A percentile compares a stretch with the other conserved stretches of the same genome.
phyloP scores from a whole-genome alignment of 345 rosid genomes.

The Cardamine resedifolia region DNA sequence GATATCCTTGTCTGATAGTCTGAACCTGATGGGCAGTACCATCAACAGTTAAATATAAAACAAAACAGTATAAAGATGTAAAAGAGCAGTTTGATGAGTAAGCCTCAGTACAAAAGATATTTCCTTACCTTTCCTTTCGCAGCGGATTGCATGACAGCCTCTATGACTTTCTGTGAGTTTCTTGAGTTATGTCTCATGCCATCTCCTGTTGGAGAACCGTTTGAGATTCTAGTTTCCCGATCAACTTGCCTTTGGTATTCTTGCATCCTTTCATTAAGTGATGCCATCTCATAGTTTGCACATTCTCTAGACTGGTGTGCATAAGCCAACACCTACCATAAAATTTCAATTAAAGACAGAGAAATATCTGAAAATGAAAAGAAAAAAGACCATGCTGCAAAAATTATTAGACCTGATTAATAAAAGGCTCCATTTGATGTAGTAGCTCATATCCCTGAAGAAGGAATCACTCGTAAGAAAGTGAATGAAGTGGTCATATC shows the following conservation, averaged over 20 bases:
- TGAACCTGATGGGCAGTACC: slow-evolving; percentile 51
- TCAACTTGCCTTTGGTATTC: slow-evolving; percentile 67
- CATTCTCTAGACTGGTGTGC: slow-evolving; percentile 87
- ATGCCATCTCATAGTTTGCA: slow-evolving; percentile 71
- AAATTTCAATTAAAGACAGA: slow-evolving; percentile 3
- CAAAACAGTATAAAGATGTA: background rate
- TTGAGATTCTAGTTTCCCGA: slow-evolving; percentile 46
- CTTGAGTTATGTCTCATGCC: slow-evolving; percentile 43
- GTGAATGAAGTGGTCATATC: background rate
- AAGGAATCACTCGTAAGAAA: slow-evolving; percentile 17
- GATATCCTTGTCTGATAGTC: slow-evolving; percentile 77
- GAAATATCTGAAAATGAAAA: background rate
- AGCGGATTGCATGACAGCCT: slow-evolving; percentile 78
- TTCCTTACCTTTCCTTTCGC: slow-evolving; percentile 61
- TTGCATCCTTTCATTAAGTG: slow-evolving; percentile 76
- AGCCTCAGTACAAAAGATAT: background rate
- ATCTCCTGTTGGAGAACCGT: slow-evolving; percentile 46
- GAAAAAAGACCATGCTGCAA: background rate
- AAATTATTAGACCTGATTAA: slow-evolving; percentile 57
- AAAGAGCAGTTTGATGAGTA: slow-evolving; percentile 4
- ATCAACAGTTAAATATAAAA: slow-evolving; percentile 14
- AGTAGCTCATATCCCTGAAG: slow-evolving; percentile 76
- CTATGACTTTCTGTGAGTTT: slow-evolving; percentile 69
- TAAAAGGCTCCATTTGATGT: slow-evolving; percentile 76
- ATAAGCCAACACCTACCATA: slow-evolving; percentile 62